phyloP scores from a whole-genome alignment of 1,139 yeast genomes.

The Pneumocystis carinii region DNA sequence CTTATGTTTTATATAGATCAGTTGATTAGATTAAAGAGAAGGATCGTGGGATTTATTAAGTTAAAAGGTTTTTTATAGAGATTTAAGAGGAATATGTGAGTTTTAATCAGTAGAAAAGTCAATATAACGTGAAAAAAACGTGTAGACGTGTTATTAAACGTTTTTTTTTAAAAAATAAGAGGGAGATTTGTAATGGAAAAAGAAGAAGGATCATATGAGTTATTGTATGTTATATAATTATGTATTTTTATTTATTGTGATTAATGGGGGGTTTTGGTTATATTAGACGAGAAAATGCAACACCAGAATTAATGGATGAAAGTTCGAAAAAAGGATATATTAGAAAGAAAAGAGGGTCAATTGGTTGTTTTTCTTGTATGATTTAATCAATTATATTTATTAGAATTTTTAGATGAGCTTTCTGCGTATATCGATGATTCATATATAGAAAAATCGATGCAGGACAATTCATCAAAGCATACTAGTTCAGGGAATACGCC shows the following conservation, averaged over 20 bases:
- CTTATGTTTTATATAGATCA: too few relatives aligned
- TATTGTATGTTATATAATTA: constrained; percentile 23
- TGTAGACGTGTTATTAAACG: background rate
- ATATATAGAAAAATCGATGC: background rate
- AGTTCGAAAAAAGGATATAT: background rate
- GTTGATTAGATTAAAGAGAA: too few relatives aligned
- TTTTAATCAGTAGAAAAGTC: too few relatives aligned
- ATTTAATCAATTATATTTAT: background rate
- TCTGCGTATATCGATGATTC: background rate
- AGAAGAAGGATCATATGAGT: background rate
- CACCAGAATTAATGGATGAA: background rate
- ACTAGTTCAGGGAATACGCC: background rate
- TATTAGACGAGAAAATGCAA: constrained; percentile 5
- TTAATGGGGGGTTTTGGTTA: constrained; percentile 18
- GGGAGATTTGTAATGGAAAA: background rate
- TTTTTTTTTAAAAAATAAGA: background rate
- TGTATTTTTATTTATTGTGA: constrained; percentile 29
- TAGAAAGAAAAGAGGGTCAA: background rate
- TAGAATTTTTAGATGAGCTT: background rate
- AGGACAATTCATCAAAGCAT: background rate
- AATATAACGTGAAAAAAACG: too few relatives aligned
- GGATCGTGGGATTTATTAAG: too few relatives aligned
- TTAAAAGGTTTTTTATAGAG: too few relatives aligned
- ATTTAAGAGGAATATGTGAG: too few relatives aligned
- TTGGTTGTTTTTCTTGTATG: background rate